Conservation (phyloP, 257 asterid species). For the Gentiana straminea region DNA sequence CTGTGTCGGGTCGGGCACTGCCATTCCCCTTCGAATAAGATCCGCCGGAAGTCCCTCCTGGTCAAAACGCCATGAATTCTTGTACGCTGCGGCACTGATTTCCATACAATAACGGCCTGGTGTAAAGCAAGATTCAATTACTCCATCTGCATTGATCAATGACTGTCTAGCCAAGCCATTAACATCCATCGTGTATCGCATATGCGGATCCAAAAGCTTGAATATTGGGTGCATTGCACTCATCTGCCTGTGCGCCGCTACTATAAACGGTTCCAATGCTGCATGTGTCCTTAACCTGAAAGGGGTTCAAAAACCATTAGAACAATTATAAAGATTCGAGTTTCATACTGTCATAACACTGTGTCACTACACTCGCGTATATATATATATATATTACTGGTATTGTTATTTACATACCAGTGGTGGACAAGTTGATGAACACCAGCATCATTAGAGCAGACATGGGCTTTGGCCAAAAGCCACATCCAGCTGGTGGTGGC, state of each 20-base stretch:
- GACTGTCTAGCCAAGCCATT: conserved; percentile 81
- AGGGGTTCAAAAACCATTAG: neutral
- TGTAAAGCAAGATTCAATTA: conserved; percentile 89
- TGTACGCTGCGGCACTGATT: conserved; percentile 87
- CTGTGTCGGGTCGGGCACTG: conserved; percentile 65
- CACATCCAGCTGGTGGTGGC: conserved; percentile 81
- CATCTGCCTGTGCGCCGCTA: conserved; percentile 91
- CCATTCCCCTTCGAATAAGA: conserved; percentile 94
- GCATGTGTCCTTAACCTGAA: conserved; percentile 93
- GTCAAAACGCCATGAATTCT: conserved; percentile 76
- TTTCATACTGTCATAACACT: too few species aligned
- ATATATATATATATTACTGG: too few species aligned
- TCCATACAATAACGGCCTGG: conserved; percentile 97
- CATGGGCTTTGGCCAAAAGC: conserved; percentile 91
- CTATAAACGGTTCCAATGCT: conserved; percentile 68
- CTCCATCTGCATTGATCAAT: conserved; percentile 74
- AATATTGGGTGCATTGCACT: conserved; percentile 94
- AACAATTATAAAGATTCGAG: too few species aligned
- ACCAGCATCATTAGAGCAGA: conserved; percentile 95
- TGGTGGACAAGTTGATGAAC: conserved; percentile 96
- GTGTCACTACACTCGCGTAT: neutral
- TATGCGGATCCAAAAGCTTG: conserved; percentile 93
- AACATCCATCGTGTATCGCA: conserved; percentile 92
- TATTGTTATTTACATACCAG: conserved; percentile 37
- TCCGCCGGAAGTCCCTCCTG: conserved; percentile 90